Conservation (phyloP, 2,329 filamentous ascomycete genomes). For the Ploettnerulaceae sp. region DNA sequence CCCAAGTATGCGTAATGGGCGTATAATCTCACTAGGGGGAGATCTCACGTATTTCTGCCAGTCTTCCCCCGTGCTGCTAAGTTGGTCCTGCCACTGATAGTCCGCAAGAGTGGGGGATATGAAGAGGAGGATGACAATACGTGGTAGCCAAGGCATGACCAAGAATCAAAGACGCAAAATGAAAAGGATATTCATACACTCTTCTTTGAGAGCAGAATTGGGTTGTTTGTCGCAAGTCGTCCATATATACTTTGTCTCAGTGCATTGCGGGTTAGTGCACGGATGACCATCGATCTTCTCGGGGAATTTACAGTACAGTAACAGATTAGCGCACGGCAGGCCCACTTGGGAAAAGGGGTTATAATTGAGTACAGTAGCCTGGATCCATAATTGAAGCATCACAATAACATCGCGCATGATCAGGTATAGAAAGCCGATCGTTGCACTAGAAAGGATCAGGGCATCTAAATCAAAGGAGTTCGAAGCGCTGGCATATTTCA, state of each 20-base stretch:
- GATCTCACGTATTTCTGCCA: constrained; percentile 41
- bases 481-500: background rate
- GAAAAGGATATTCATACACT: background rate
- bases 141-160: background rate
- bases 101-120: constrained; percentile 1
- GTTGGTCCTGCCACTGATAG: constrained; percentile 12
- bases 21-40: constrained; percentile 33
- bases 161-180: background rate
- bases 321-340: constrained; percentile 7
- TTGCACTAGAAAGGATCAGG: background rate
- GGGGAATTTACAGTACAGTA: too few species aligned
- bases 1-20: constrained; percentile 33
- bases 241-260: constrained; percentile 14
- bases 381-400: background rate
- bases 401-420: constrained; percentile 7
- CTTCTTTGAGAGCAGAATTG: too few species aligned
- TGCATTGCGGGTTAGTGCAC: constrained; percentile 5
- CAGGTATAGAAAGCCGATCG: background rate
- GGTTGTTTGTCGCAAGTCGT: constrained; percentile 1
- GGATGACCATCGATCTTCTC: background rate
- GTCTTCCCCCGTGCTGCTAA: constrained; percentile 2
- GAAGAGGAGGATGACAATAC: constrained; percentile 1
- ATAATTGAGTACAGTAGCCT: background rate
- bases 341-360: background rate
- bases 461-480: background rate